Conservation (phyloP, 2,329 filamentous ascomycete genomes). For the Alternaria arbusti region DNA sequence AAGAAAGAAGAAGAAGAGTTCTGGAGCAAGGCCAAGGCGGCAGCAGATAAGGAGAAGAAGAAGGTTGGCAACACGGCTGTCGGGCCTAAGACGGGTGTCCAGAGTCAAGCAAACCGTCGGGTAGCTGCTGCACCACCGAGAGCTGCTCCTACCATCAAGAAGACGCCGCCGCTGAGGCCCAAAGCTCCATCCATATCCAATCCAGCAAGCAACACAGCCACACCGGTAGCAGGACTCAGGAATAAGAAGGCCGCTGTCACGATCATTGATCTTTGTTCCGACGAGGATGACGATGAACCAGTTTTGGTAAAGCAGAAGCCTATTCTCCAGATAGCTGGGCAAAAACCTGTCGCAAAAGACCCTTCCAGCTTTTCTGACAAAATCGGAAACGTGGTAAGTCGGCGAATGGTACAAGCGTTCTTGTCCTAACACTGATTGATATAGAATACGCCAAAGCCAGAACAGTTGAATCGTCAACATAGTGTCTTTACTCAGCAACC, state of each 20-base stretch:
- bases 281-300: conserved; percentile 12
- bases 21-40: conserved; percentile 2
- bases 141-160: neutral
- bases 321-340: neutral
- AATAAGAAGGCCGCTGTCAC: neutral
- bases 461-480: neutral
- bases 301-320: neutral
- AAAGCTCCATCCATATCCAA: neutral
- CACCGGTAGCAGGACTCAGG: neutral
- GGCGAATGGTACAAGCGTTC: neutral
- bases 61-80: neutral
- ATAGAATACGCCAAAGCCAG: neutral
- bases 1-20: conserved; percentile 10
- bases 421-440: neutral
- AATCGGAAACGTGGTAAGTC: neutral
- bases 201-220: neutral
- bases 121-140: neutral
- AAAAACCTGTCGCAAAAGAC: neutral
- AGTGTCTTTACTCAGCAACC: neutral
- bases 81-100: neutral
- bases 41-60: neutral
- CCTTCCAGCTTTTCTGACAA: neutral
- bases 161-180: neutral
- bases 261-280: conserved; percentile 15
- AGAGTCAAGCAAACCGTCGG: neutral